Evolutionary conservation across 1,284 basidiomycete species (phyloP).

Genomic region (Trichosporon sp.): DNA sequence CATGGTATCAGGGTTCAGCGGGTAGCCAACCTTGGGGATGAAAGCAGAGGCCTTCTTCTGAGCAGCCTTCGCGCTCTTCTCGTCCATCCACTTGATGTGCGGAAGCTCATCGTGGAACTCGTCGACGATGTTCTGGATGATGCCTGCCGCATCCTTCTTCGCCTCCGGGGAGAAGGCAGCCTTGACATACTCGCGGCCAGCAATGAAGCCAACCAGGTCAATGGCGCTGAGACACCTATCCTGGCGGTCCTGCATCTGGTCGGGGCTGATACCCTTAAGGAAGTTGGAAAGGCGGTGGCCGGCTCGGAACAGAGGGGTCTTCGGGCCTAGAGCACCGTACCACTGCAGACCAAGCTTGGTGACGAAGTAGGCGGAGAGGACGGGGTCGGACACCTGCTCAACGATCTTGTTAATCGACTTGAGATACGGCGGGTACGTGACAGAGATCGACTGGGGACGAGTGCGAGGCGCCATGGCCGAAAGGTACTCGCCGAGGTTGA

Average conservation of each 20-base stretch:
- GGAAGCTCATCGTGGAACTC: slow-evolving; percentile 77
- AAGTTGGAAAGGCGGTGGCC: slow-evolving; percentile 64
- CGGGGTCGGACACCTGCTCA: slow-evolving; percentile 62
- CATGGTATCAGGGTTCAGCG: slow-evolving; percentile 74
- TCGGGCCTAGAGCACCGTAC: slow-evolving; percentile 64
- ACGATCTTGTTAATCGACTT: slow-evolving; percentile 66
- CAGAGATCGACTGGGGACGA: slow-evolving; percentile 70
- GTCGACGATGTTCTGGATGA: slow-evolving; percentile 77
- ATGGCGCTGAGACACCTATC: slow-evolving; percentile 56
- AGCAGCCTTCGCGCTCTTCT: slow-evolving; percentile 72
- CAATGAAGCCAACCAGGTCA: slow-evolving; percentile 54
- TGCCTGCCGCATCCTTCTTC: slow-evolving; percentile 70
- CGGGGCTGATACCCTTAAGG: slow-evolving; percentile 79
- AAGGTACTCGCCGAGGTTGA: slow-evolving; percentile 79
- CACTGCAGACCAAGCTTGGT: slow-evolving; percentile 63
- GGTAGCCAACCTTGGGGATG: slow-evolving; percentile 59
- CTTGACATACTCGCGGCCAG: slow-evolving; percentile 68
- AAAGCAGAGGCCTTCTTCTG: slow-evolving; percentile 63
- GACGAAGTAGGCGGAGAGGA: slow-evolving; percentile 75
- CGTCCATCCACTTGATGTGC: slow-evolving; percentile 86
- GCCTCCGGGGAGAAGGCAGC: slow-evolving; percentile 79
- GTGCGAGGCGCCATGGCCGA: slow-evolving; percentile 72
- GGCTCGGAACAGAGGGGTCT: slow-evolving; percentile 70
- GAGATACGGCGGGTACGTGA: slow-evolving; percentile 79
- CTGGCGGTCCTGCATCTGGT: slow-evolving; percentile 73